Conservation (phyloP, 2,329 filamentous ascomycete species). For the Chaetomium sp. region DNA sequence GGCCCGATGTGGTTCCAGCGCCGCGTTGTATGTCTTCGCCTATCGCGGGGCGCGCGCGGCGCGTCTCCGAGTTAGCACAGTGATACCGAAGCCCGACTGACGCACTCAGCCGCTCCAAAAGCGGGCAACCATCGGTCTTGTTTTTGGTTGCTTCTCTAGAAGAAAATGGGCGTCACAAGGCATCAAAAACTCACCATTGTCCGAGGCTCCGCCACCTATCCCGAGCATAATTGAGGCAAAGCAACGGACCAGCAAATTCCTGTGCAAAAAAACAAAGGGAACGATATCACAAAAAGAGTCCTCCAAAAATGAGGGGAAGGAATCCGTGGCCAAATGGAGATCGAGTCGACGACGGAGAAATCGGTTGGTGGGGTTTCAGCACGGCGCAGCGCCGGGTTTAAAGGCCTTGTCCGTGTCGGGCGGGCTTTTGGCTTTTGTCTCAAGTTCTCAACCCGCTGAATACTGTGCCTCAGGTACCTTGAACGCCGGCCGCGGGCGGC, state of each 20-base stretch:
- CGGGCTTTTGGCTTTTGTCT: not conserved
- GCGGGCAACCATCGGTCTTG: not conserved
- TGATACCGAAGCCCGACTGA: not conserved
- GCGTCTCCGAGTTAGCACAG: constrained; percentile 12
- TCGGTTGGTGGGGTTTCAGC: constrained; percentile 15
- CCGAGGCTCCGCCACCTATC: constrained; percentile 36
- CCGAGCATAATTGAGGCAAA: constrained; percentile 38
- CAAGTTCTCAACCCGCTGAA: not conserved
- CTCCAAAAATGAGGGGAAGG: not conserved
- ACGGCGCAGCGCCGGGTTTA: constrained; percentile 2
- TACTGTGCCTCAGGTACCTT: not conserved
- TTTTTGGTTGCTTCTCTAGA: not conserved
- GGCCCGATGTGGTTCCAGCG: constrained; percentile 34
- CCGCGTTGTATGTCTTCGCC: constrained; percentile 36
- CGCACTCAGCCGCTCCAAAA: not conserved
- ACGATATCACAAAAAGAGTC: not conserved
- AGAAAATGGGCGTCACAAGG: constrained; percentile 4
- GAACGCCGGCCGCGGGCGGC: not conserved
- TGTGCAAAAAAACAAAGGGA: constrained; percentile 7
- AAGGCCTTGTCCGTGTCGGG: not conserved
- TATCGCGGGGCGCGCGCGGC: constrained; percentile 18
- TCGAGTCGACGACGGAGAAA: constrained; percentile 9
- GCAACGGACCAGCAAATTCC: constrained; percentile 6
- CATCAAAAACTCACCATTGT: constrained; percentile 33
- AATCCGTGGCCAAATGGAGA: constrained; percentile 8